These are phyloP conservation scores for Iris pallida DNA, from an alignment of 116 monocot genomes.

Conservation along the genomic window DNA sequence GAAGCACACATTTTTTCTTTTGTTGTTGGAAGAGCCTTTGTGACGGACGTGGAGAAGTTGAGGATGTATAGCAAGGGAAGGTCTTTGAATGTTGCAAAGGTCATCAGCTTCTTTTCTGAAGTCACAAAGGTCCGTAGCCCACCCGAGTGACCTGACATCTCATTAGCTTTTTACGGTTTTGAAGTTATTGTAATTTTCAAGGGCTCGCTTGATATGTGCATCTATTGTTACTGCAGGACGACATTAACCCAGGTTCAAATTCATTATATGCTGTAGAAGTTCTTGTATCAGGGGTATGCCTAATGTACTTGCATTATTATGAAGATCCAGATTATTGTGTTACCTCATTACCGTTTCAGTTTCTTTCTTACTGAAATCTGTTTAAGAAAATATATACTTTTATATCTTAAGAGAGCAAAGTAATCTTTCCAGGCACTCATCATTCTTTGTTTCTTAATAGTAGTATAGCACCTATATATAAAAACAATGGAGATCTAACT, in stretches of 20 bases:
- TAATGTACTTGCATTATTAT: no score
- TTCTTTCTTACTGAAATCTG: no score
- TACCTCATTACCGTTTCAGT: no score
- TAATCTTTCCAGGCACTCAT: no score
- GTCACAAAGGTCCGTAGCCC: constrained; percentile 51
- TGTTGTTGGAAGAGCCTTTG: constrained; percentile 99
- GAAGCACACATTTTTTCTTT: constrained; percentile 99
- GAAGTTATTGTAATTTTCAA: background rate
- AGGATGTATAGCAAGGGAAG: constrained; percentile 65
- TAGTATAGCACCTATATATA: no score
- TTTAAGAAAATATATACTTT: no score
- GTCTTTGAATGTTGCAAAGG: constrained; percentile 54
- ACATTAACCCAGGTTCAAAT: constrained; percentile 76
- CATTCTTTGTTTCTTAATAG: no score
- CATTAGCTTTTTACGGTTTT: background rate
- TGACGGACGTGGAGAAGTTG: constrained; percentile 93
- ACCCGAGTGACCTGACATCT: background rate
- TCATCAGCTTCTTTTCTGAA: constrained; percentile 79
- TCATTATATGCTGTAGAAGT: constrained; percentile 87
- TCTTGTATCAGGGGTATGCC: constrained; percentile 88
- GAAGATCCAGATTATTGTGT: no score
- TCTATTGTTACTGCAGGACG: constrained; percentile 51
- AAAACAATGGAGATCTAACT: no score
- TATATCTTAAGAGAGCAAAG: no score
- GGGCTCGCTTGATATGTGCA: background rate